Conservation (phyloP, 805 yeast species). For the Candida xiaguanensis region DNA sequence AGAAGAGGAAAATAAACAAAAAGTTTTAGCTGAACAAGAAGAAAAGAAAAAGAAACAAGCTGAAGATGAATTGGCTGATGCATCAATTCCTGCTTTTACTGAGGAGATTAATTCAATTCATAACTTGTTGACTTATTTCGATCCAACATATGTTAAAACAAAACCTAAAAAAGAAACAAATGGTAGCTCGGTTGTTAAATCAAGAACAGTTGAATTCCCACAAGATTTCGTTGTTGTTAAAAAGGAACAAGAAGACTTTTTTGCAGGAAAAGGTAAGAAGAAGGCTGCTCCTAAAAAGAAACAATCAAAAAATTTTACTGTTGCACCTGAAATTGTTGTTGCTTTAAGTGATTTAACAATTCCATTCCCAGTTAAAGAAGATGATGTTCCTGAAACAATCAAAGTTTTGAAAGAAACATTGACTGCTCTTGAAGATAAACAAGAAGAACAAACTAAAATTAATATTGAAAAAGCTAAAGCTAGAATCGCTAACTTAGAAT, state of each 20-base stretch:
- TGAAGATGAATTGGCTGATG: conserved; percentile 68
- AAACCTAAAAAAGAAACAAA: conserved; percentile 21
- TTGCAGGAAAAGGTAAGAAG: conserved; percentile 44
- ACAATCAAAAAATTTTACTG: conserved; percentile 56
- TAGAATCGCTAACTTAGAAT: conserved; percentile 66
- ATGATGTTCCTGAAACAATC: conserved; percentile 64
- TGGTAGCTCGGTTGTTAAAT: conserved; percentile 19
- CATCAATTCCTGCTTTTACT: conserved; percentile 80
- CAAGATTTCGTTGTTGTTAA: conserved; percentile 60
- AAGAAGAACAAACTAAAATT: conserved; percentile 75
- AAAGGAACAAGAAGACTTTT: conserved; percentile 58
- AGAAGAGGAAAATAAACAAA: conserved; percentile 61
- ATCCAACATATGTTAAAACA: conserved; percentile 65
- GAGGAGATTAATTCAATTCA: conserved; percentile 75
- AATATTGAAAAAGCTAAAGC: conserved; percentile 75
- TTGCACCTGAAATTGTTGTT: conserved; percentile 78
- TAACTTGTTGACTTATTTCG: conserved; percentile 66
- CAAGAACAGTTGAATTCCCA: conserved; percentile 58
- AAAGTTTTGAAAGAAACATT: conserved; percentile 70
- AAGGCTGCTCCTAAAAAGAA: conserved; percentile 49
- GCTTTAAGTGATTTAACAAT: conserved; percentile 73
- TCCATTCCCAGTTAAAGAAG: conserved; percentile 72
- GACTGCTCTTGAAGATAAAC: conserved; percentile 61
- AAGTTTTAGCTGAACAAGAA: conserved; percentile 48
- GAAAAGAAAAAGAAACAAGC: conserved; percentile 52